Base-by-base conservation (phyloP, 177 flowering plant genomes). In the Telopea speciosissima region DNA sequence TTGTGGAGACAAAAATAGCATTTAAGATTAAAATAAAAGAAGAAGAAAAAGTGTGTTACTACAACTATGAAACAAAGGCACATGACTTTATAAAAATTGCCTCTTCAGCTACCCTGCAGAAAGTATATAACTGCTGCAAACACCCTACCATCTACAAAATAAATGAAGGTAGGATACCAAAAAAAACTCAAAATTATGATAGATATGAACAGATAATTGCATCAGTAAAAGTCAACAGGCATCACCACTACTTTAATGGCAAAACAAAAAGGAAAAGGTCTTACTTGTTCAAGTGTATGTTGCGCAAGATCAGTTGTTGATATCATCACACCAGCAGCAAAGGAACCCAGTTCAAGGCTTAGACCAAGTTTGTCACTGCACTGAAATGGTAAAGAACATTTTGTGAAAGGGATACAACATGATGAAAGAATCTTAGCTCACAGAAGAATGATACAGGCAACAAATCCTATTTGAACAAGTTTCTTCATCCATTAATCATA, bases 271-370 rank as follows among this genome's bases (percentile, higher is more conserved):
- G 60, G 23, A 25, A 26, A 74, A 22, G n/a, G 31, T 58, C 86
- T 81, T 81, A 90, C 97, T 80, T 95, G 99, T 81, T 95, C 97
- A 73, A 95, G 97, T 8, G 99, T 95, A 82, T 90, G 96, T 33
- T 92, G 97, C 76, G 85, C 89, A 81, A 90, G 93, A 87, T 95
- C 97, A 68, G 99, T 92, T 24, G 97, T 90, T 72, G 99, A 86
- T 78, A 95, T 92, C 99, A 95, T 95, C 83, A 95, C 97, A 71
- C 97, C 97, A 45, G 97, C 97, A 80, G 97, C 97, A 80, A 95
- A 95, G 17, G 97, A 92, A 65, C 97, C 99, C 77, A 95, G 82
- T 80, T 95, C 99, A 78, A 95, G 91, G 73, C 99, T 95, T 60
- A 95, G 79, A 63, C 99, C 99, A 76, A 95, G 88, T 87, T 95